Conservation (phyloP, 768 basidiomycete species). For the Tulasnella sp. region DNA sequence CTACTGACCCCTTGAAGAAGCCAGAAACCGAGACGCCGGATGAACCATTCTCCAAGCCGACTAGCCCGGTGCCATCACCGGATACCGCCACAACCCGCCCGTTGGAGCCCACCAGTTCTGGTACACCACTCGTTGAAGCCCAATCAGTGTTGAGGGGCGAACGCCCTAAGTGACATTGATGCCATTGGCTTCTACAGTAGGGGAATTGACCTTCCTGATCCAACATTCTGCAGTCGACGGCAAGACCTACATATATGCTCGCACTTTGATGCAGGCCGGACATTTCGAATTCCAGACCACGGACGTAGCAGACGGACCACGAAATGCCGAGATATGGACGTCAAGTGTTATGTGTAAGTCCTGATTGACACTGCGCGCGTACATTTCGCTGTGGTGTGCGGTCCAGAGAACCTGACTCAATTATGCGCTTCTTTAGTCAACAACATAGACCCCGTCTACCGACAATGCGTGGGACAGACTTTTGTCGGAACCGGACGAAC, state of each 20-base stretch:
- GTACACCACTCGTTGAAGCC: too few species aligned
- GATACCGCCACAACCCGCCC: too few species aligned
- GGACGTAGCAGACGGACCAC: not conserved
- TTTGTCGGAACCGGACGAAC: slow-evolving; percentile 2
- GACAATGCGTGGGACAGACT: not conserved
- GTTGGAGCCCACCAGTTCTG: too few species aligned
- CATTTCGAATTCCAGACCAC: not conserved
- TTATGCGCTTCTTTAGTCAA: not conserved
- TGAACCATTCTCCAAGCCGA: too few species aligned
- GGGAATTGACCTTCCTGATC: not conserved
- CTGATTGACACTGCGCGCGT: not conserved
- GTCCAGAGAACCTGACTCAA: not conserved
- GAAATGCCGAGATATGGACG: not conserved
- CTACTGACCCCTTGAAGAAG: too few species aligned
- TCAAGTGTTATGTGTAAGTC: not conserved
- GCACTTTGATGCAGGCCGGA: not conserved
- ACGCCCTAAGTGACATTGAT: not conserved
- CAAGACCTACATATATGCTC: slow-evolving; percentile 1
- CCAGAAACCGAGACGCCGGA: too few species aligned
- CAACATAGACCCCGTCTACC: not conserved
- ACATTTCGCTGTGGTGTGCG: not conserved
- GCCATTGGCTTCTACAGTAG: not conserved
- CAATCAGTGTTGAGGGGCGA: too few species aligned
- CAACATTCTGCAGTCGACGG: not conserved
- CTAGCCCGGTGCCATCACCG: too few species aligned